Evolutionary conservation across 108 stramenopile species (phyloP).

Genomic region (Schizochytrium sp.): DNA sequence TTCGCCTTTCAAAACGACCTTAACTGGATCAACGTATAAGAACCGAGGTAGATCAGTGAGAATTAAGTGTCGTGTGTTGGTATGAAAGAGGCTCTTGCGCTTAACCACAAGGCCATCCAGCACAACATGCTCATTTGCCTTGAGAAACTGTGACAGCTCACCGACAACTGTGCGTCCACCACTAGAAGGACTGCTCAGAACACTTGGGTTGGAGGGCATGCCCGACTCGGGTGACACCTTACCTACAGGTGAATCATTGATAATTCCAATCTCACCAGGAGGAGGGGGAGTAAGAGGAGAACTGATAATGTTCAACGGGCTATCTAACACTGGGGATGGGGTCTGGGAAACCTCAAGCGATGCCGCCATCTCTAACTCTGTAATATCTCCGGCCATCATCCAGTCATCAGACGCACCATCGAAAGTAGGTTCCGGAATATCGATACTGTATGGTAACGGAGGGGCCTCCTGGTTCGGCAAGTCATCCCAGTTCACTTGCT

Average conservation of each 20-base stretch:
- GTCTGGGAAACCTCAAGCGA: background rate
- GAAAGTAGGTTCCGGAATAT: background rate
- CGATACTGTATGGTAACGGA: background rate
- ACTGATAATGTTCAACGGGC: background rate
- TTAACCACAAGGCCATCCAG: constrained; percentile 61
- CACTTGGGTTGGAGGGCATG: constrained; percentile 25
- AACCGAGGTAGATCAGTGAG: constrained; percentile 55
- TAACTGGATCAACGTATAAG: constrained; percentile 56
- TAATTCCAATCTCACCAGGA: background rate
- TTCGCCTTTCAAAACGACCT: constrained; percentile 45
- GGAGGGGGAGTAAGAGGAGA: background rate
- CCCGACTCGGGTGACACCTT: background rate
- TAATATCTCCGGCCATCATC: constrained; percentile 59
- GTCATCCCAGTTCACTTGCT: constrained; percentile 47
- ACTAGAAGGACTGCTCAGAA: background rate
- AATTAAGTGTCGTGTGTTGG: constrained; percentile 56
- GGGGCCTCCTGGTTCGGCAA: constrained; percentile 24
- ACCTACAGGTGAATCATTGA: background rate
- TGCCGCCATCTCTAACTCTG: constrained; percentile 18
- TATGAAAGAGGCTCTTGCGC: background rate
- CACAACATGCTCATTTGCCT: constrained; percentile 35
- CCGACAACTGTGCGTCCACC: constrained; percentile 36
- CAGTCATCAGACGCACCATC: constrained; percentile 48
- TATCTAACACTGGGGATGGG: background rate
- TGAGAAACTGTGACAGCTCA: constrained; percentile 55